phyloP scores from a whole-genome alignment of 805 yeast species.

The Wickerhamiella bombiphila region DNA sequence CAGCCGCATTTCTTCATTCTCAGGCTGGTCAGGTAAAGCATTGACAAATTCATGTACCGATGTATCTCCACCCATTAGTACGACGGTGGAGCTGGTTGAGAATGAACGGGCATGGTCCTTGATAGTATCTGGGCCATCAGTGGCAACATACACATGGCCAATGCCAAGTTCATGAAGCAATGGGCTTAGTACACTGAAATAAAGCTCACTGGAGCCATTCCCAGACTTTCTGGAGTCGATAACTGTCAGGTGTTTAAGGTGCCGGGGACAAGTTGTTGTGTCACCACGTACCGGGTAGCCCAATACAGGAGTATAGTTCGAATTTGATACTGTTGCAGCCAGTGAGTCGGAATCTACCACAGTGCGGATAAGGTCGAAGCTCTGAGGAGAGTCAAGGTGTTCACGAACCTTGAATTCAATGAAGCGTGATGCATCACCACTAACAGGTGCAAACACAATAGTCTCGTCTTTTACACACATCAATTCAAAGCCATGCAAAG shows the following conservation, averaged over 20 bases:
- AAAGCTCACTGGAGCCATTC: conserved; percentile 15
- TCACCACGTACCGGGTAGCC: conserved; percentile 9
- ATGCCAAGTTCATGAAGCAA: conserved; percentile 23
- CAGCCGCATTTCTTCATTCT: conserved; percentile 12
- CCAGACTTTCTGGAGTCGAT: conserved; percentile 2
- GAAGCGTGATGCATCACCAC: too few species aligned
- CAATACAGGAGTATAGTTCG: conserved; percentile 9
- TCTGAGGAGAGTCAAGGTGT: too few species aligned
- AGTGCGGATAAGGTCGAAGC: background rate
- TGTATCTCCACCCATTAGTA: conserved; percentile 77
- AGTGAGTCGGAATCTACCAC: background rate
- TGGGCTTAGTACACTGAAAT: conserved; percentile 22
- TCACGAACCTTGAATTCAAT: too few species aligned
- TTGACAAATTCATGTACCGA: conserved; percentile 66
- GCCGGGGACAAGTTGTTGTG: conserved; percentile 13
- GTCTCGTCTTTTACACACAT: too few species aligned
- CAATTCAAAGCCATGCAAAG: too few species aligned
- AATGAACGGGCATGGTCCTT: conserved; percentile 22
- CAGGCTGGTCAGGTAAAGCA: conserved; percentile 19
- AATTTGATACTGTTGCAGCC: conserved; percentile 3
- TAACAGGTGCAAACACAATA: too few species aligned
- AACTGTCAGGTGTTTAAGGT: conserved; percentile 22
- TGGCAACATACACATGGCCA: conserved; percentile 24
- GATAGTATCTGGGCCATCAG: conserved; percentile 21
- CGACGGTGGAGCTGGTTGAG: conserved; percentile 29